Percentiles rank a stretch among this genome's conserved stretches.
phyloP scores from a whole-genome alignment of 805 yeast genomes.

The Debaryomyces castellii region DNA sequence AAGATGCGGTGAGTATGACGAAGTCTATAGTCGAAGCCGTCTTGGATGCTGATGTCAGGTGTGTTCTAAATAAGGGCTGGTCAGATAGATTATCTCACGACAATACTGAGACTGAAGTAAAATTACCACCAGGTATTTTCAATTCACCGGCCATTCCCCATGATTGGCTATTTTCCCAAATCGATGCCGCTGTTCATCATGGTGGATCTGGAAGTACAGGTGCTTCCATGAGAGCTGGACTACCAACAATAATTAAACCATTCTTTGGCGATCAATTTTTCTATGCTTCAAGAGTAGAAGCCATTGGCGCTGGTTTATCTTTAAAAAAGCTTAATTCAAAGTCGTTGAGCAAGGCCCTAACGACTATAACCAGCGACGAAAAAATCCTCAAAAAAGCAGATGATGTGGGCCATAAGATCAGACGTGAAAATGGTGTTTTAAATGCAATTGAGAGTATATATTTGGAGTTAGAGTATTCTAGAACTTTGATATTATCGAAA shows the following conservation, averaged over 20 bases:
- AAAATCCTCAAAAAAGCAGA: constrained; percentile 69
- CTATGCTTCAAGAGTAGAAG: constrained; percentile 84
- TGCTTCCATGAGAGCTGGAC: constrained; percentile 79
- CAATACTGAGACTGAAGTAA: constrained; percentile 31
- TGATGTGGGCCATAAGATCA: constrained; percentile 59
- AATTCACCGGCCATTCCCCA: constrained; percentile 80
- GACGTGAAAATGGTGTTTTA: constrained; percentile 76
- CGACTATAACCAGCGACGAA: constrained; percentile 63
- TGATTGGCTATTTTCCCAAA: constrained; percentile 87
- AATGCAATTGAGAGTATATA: constrained; percentile 79
- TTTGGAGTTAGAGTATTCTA: constrained; percentile 74
- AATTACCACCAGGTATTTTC: constrained; percentile 65
- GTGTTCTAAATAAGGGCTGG: constrained; percentile 94
- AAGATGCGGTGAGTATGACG: constrained; percentile 77
- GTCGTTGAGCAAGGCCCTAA: constrained; percentile 65
- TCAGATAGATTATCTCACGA: constrained; percentile 59
- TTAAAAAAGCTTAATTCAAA: constrained; percentile 66
- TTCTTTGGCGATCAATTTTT: constrained; percentile 96
- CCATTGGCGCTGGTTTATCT: constrained; percentile 79
- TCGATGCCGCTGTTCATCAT: constrained; percentile 95
- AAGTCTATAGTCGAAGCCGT: constrained; percentile 79
- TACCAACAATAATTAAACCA: constrained; percentile 89
- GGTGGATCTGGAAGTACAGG: constrained; percentile 98
- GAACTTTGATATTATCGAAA: constrained; percentile 51
- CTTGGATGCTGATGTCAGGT: constrained; percentile 73